Evolutionary conservation across 2,329 filamentous ascomycete genomes (phyloP), one percentile per base, ranked within the genome.

Genomic region (Ophidiomyces ophidiicola): DNA sequence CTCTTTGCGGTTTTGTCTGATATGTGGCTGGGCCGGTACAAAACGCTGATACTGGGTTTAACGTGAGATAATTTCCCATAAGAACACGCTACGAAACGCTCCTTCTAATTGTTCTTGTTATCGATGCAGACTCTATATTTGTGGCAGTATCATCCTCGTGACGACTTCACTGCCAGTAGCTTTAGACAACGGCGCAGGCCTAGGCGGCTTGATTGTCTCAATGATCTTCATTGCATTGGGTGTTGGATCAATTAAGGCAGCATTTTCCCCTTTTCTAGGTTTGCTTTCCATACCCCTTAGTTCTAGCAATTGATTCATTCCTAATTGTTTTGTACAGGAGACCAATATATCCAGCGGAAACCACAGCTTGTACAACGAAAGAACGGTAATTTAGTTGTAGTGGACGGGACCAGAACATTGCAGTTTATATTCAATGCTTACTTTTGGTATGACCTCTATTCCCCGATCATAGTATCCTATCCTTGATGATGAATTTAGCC

Each of bases 181-280:
- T 6, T 34, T 50, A 4, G 33, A 49, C 5, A 25, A 46, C 29
- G 35, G 40, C 17, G 41, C 39, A 3, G 50, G 47, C 1, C 18
- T 57, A 25, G 31, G 32, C 2, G 52, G 56, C 1, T 46, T 62
- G 8, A 43, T 51, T 5, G 26, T 46, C 5, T 50, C 52, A 4
- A 58, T 62, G 50, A 39, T 58, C 3, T 43, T 64, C 6, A 55
- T 66, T 18, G 61, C 54, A 3, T 34, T 66, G 4, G 62, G 61
- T 2, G 54, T 52, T 8, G 62, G 62, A n/a, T 60, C 51, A 6
- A 53, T 61, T 21, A 54, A 54, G 29, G 52, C 57, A 1, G 53
- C 56, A 7, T 48, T 62, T 21, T 47, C 49, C 2, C 59, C 60
- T 2, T 59, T 64, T 29, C 46, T 60, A 26, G 52, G 54, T 54